A percentile compares a stretch with the other conserved stretches of the same genome.
These are phyloP conservation scores for Gremmenia infestans DNA, from an alignment of 2,329 filamentous ascomycete genomes.

Conservation along the genomic window DNA sequence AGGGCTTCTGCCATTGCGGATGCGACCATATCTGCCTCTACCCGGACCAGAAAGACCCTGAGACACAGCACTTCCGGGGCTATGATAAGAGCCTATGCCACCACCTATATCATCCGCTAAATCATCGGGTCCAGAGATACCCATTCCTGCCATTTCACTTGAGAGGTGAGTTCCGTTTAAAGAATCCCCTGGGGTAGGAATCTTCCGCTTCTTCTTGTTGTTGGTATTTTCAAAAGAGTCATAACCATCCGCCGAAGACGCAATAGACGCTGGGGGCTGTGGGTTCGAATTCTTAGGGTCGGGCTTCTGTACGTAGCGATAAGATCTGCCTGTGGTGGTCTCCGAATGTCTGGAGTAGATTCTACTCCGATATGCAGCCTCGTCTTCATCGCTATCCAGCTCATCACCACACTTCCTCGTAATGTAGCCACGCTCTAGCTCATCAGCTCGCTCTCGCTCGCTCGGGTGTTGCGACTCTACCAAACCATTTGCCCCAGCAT, in stretches of 20 bases:
- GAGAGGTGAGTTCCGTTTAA: slow-evolving; percentile 42
- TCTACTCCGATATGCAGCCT: slow-evolving; percentile 28
- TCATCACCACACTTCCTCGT: slow-evolving; percentile 50
- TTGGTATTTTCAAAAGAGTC: slow-evolving; percentile 98
- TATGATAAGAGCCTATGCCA: slow-evolving; percentile 49
- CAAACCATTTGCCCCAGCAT: slow-evolving; percentile 29
- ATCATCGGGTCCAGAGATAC: slow-evolving; percentile 45
- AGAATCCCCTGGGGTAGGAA: slow-evolving; percentile 76
- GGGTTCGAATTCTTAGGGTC: slow-evolving; percentile 44
- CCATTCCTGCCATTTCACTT: slow-evolving; percentile 60
- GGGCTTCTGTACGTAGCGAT: slow-evolving; percentile 40
- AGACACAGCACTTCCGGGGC: slow-evolving; percentile 46
- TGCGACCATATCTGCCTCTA: slow-evolving; percentile 74
- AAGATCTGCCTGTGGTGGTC: slow-evolving; percentile 40
- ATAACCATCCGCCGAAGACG: slow-evolving; percentile 77
- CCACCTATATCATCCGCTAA: slow-evolving; percentile 37
- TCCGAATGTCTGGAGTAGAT: slow-evolving; percentile 43
- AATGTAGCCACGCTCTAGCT: slow-evolving; percentile 32
- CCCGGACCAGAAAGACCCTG: slow-evolving; percentile 80
- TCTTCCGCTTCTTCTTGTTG: slow-evolving; percentile 99
- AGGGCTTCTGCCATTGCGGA: slow-evolving; percentile 56
- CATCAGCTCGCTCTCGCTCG: slow-evolving; percentile 28
- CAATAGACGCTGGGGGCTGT: slow-evolving; percentile 61
- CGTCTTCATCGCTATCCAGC: slow-evolving; percentile 57
- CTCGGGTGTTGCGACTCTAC: slow-evolving; percentile 28